phyloP scores from a whole-genome alignment of 2,329 filamentous ascomycete genomes.

The Canariomyces notabilis region DNA sequence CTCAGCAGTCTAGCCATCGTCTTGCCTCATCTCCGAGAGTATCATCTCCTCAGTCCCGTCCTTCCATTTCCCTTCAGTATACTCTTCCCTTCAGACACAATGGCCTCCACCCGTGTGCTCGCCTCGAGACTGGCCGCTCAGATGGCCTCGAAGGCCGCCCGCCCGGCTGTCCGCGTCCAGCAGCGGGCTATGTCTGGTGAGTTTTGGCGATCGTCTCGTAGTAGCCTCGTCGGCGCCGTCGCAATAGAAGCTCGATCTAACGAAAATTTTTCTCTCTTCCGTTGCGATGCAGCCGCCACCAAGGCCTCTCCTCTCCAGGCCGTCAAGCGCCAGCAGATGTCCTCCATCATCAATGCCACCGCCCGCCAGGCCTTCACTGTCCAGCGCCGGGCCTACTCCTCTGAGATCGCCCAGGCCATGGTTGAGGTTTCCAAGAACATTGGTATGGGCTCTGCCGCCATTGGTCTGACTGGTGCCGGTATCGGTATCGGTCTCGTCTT shows the following conservation, averaged over 20 bases:
- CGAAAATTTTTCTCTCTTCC: constrained; percentile 8
- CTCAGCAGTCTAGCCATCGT: constrained; percentile 24
- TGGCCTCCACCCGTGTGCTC: constrained; percentile 73
- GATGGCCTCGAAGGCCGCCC: constrained; percentile 73
- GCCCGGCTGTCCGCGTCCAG: constrained; percentile 66
- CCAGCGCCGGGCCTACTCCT: constrained; percentile 71
- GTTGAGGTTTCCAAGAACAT: constrained; percentile 88
- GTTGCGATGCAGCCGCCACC: constrained; percentile 42
- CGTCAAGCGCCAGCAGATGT: constrained; percentile 68
- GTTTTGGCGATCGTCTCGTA: constrained; percentile 28
- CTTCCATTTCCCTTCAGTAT: constrained; percentile 28
- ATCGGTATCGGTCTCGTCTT: constrained; percentile 95
- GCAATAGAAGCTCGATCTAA: constrained; percentile 16
- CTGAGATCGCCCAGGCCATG: constrained; percentile 82
- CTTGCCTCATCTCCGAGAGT: constrained; percentile 21
- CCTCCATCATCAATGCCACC: constrained; percentile 61
- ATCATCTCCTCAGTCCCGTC: constrained; percentile 35
- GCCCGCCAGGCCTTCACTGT: constrained; percentile 58
- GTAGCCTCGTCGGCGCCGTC: constrained; percentile 3
- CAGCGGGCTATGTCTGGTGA: constrained; percentile 73
- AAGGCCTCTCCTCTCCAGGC: constrained; percentile 62
- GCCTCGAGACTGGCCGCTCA: constrained; percentile 72
- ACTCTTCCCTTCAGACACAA: constrained; percentile 59
- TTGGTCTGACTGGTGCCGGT: constrained; percentile 88
- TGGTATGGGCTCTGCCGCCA: constrained; percentile 83